phyloP scores from a whole-genome alignment of 2,329 filamentous ascomycete genomes.

The Didymella glomerata region DNA sequence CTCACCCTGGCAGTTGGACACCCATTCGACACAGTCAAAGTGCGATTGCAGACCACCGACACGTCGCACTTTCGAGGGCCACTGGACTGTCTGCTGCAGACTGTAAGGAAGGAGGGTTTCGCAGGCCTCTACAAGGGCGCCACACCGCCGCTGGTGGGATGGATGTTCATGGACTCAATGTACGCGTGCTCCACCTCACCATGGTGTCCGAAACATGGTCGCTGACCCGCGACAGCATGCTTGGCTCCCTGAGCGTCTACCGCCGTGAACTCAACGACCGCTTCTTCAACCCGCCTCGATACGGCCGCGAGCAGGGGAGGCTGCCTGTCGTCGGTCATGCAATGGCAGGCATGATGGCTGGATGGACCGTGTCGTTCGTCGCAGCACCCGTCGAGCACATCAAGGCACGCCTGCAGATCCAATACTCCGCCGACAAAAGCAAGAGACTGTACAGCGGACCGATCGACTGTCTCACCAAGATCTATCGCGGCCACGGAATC shows the following conservation, averaged over 20 bases:
- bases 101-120: slow-evolving; percentile 84
- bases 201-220: neutral
- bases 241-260: slow-evolving; percentile 91
- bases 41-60: slow-evolving; percentile 88
- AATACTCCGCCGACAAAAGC: slow-evolving; percentile 83
- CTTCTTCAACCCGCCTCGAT: slow-evolving; percentile 70
- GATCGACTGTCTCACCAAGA: slow-evolving; percentile 80
- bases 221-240: slow-evolving; percentile 65
- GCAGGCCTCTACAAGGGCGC: slow-evolving; percentile 92
- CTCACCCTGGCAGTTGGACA: slow-evolving; percentile 61
- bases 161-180: slow-evolving; percentile 97
- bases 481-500: slow-evolving; percentile 69
- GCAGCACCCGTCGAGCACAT: slow-evolving; percentile 72
- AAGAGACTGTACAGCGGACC: slow-evolving; percentile 85
- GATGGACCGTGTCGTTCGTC: slow-evolving; percentile 84
- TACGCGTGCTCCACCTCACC: slow-evolving; percentile 41
- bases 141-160: slow-evolving; percentile 88
- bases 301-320: slow-evolving; percentile 54
- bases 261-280: slow-evolving; percentile 82
- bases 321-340: slow-evolving; percentile 84
- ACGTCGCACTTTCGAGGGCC: slow-evolving; percentile 82
- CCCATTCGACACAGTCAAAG: slow-evolving; percentile 95
- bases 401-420: slow-evolving; percentile 76
- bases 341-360: slow-evolving; percentile 85
- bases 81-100: slow-evolving; percentile 83